Percentiles rank a stretch among this genome's conserved stretches.
These are phyloP conservation scores for Ophiostoma montium DNA, from an alignment of 2,329 filamentous ascomycete genomes.

Conservation along the genomic window DNA sequence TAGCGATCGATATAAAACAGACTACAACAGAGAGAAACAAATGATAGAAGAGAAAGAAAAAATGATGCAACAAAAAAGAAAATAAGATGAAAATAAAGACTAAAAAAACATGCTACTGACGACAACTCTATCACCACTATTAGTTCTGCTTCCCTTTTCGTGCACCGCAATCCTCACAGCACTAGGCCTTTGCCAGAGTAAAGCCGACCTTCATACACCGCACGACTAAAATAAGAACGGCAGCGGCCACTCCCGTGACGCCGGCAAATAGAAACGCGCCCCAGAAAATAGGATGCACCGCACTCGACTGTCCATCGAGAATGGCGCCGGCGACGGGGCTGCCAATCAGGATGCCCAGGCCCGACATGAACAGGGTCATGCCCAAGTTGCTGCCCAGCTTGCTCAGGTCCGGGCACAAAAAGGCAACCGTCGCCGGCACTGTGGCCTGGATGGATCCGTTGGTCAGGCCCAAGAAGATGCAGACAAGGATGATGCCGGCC, in stretches of 20 bases:
- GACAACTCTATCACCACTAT: too few species aligned
- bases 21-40: too few species aligned
- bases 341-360: slow-evolving; percentile 36
- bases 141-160: too few species aligned
- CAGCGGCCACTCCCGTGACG: slow-evolving; percentile 1
- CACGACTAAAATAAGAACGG: slow-evolving; percentile 1
- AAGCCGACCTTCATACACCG: slow-evolving; percentile 6
- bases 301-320: slow-evolving; percentile 5
- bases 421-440: slow-evolving; percentile 24
- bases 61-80: neutral
- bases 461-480: slow-evolving; percentile 20
- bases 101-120: too few species aligned
- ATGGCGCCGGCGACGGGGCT: slow-evolving; percentile 37
- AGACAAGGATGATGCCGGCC: slow-evolving; percentile 19
- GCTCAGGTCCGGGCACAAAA: slow-evolving; percentile 23
- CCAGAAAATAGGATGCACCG: neutral
- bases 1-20: too few species aligned
- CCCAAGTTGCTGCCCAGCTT: slow-evolving; percentile 27
- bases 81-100: too few species aligned
- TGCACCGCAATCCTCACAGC: neutral
- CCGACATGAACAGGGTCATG: slow-evolving; percentile 23
- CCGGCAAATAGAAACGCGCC: slow-evolving; percentile 6
- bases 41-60: too few species aligned
- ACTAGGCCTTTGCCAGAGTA: slow-evolving; percentile 4
- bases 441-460: slow-evolving; percentile 24